Evolutionary conservation across 176 grass and related monocot species (phyloP).

Genomic region (Cenchrus americanus): DNA sequence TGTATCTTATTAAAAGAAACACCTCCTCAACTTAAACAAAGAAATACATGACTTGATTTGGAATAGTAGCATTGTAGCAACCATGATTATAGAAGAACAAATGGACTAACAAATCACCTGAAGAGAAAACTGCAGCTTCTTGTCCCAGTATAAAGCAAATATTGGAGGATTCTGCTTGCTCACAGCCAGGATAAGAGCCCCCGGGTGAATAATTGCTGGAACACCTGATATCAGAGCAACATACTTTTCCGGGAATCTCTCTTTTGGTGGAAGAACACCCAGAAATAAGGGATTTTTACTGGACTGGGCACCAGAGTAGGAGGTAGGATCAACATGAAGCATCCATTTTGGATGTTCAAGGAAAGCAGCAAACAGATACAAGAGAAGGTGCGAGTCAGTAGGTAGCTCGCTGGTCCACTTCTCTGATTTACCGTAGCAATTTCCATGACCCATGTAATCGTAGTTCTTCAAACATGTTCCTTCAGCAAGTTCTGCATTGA

Average conservation of each 20-base stretch:
- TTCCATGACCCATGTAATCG: slow-evolving; percentile 75
- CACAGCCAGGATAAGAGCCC: slow-evolving; percentile 84
- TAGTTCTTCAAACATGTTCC: slow-evolving; percentile 96
- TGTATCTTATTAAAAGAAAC: slow-evolving; percentile 18
- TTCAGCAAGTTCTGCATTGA: slow-evolving; percentile 80
- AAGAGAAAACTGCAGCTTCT: slow-evolving; percentile 95
- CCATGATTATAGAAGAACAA: not conserved
- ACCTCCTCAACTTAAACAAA: not conserved
- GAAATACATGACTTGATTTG: not conserved
- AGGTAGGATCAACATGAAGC: slow-evolving; percentile 91
- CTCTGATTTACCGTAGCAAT: slow-evolving; percentile 66
- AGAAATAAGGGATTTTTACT: slow-evolving; percentile 98
- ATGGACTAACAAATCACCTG: slow-evolving; percentile 57
- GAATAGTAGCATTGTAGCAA: not conserved
- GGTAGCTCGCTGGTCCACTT: slow-evolving; percentile 89
- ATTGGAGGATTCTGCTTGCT: slow-evolving; percentile 78
- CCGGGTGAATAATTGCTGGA: slow-evolving; percentile 89
- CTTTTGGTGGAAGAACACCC: slow-evolving; percentile 93
- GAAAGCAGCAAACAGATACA: slow-evolving; percentile 95
- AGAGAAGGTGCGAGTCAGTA: slow-evolving; percentile 81
- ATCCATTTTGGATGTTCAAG: slow-evolving; percentile 98
- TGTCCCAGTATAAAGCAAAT: slow-evolving; percentile 95
- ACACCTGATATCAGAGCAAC: slow-evolving; percentile 83
- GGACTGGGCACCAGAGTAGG: slow-evolving; percentile 88
- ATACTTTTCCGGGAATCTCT: slow-evolving; percentile 97